phyloP scores from a whole-genome alignment of 768 basidiomycete genomes.

The Chiua virens region DNA sequence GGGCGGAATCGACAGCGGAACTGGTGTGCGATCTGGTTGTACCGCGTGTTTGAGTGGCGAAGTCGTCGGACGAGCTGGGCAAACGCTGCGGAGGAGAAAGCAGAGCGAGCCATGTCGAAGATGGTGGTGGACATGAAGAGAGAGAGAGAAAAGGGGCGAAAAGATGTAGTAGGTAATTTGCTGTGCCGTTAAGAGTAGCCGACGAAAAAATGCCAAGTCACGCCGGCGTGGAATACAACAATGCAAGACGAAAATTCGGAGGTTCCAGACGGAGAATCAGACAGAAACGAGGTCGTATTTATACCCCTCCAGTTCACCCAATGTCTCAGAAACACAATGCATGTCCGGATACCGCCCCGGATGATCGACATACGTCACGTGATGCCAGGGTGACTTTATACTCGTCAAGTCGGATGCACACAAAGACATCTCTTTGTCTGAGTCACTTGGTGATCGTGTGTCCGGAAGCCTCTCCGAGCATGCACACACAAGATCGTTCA shows the following conservation, averaged over 20 bases:
- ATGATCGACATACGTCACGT: not conserved
- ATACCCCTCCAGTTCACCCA: slow-evolving; percentile 5
- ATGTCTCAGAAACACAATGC: slow-evolving; percentile 20
- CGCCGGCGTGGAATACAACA: slow-evolving; percentile 12
- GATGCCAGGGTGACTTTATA: not conserved
- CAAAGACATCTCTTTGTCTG: too few species aligned
- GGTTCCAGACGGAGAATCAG: slow-evolving; percentile 7
- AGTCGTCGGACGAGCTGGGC: slow-evolving; percentile 43
- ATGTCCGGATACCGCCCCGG: not conserved
- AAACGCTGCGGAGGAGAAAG: slow-evolving; percentile 30
- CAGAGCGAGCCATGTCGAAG: slow-evolving; percentile 21
- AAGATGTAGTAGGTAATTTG: not conserved
- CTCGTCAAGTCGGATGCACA: too few species aligned
- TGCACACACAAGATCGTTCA: too few species aligned
- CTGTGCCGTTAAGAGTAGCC: slow-evolving; percentile 1
- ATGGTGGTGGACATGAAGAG: slow-evolving; percentile 9
- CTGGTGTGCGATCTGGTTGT: slow-evolving; percentile 38
- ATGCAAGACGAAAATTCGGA: not conserved
- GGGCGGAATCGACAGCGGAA: slow-evolving; percentile 37
- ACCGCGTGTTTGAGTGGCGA: slow-evolving; percentile 44
- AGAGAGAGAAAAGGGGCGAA: not conserved
- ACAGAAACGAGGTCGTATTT: slow-evolving; percentile 3
- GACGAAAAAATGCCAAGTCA: not conserved
- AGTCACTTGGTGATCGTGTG: too few species aligned
- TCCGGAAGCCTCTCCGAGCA: too few species aligned